Conservation (phyloP, 495 filamentous ascomycete genomes). For the Aspergillus homomorphus region DNA sequence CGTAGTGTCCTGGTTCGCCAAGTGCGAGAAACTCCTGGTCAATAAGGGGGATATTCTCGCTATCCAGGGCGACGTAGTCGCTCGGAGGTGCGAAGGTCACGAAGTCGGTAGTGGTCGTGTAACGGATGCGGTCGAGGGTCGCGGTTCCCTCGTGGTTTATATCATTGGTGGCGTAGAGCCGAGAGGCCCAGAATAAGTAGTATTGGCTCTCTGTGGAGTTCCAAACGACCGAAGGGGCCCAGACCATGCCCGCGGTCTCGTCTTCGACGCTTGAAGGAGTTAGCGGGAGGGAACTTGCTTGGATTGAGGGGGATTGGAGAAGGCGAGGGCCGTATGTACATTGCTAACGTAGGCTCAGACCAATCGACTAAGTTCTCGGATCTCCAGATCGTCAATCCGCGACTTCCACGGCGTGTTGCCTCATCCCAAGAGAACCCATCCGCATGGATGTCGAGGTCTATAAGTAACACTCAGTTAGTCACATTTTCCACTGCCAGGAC, state of each 20-base stretch:
- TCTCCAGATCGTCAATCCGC: constrained; percentile 1
- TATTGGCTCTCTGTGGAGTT: constrained; percentile 8
- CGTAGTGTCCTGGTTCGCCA: constrained; percentile 1
- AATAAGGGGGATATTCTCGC: constrained; percentile 5
- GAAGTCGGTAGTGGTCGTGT: constrained; percentile 13
- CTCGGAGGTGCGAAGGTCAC: constrained; percentile 3
- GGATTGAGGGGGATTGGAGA: neutral
- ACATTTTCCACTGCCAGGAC: neutral
- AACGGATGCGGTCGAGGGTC: constrained; percentile 12
- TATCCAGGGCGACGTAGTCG: constrained; percentile 13
- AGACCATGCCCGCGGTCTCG: constrained; percentile 11
- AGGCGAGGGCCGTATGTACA: neutral
- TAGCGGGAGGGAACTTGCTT: too few relatives aligned
- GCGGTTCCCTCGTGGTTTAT: constrained; percentile 4
- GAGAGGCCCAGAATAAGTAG: constrained; percentile 14
- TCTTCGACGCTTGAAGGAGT: constrained; percentile 7
- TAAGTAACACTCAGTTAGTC: neutral
- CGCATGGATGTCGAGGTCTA: constrained; percentile 15
- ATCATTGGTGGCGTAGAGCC: neutral
- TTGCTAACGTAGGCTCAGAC: constrained; percentile 8
- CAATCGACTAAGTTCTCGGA: constrained; percentile 12
- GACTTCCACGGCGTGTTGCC: constrained; percentile 7
- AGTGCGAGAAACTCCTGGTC: constrained; percentile 15
- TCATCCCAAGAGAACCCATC: constrained; percentile 15
- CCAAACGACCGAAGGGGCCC: constrained; percentile 11